phyloP scores from a whole-genome alignment of 257 asterid genomes.

The Vinca minor region DNA sequence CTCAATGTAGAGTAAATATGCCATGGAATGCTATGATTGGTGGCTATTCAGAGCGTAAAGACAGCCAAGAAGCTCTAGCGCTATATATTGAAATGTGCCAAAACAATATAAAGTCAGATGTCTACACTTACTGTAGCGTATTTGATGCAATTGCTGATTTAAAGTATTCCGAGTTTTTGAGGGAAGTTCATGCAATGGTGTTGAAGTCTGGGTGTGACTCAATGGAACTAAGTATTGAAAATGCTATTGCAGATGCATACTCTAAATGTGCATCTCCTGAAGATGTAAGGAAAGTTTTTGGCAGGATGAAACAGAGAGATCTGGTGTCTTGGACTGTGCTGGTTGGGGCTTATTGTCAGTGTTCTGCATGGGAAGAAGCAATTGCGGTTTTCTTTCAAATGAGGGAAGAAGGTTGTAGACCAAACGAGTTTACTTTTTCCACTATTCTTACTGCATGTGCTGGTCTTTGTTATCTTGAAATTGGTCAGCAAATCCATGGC shows the following conservation, averaged over 20 bases:
- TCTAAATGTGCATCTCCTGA: slow-evolving; percentile 43
- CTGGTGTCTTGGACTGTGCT: slow-evolving; percentile 45
- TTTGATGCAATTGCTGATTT: slow-evolving; percentile 34
- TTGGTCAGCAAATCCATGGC: slow-evolving; percentile 36
- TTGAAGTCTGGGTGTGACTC: slow-evolving; percentile 29
- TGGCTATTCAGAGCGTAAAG: slow-evolving; percentile 25
- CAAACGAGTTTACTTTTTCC: slow-evolving; percentile 39
- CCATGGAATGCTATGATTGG: slow-evolving; percentile 58
- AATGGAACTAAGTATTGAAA: slow-evolving; percentile 25
- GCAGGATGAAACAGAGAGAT: slow-evolving; percentile 30
- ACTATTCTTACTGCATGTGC: slow-evolving; percentile 38
- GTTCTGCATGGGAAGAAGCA: slow-evolving; percentile 37
- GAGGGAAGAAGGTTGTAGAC: slow-evolving; percentile 36
- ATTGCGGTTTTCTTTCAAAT: slow-evolving; percentile 31
- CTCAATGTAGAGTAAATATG: slow-evolving; percentile 27
- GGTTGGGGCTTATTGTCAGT: slow-evolving; percentile 38
- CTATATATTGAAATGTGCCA: slow-evolving; percentile 31
- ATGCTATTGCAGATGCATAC: slow-evolving; percentile 49
- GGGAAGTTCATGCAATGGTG: slow-evolving; percentile 41
- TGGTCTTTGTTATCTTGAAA: slow-evolving; percentile 39
- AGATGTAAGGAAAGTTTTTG: slow-evolving; percentile 34
- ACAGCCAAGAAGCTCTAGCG: slow-evolving; percentile 31
- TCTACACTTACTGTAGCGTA: slow-evolving; percentile 45
- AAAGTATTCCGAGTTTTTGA: slow-evolving; percentile 29
- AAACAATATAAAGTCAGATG: slow-evolving; percentile 29